phyloP scores from a whole-genome alignment of 768 basidiomycete species.

The Xerocomellus amylosporus region DNA sequence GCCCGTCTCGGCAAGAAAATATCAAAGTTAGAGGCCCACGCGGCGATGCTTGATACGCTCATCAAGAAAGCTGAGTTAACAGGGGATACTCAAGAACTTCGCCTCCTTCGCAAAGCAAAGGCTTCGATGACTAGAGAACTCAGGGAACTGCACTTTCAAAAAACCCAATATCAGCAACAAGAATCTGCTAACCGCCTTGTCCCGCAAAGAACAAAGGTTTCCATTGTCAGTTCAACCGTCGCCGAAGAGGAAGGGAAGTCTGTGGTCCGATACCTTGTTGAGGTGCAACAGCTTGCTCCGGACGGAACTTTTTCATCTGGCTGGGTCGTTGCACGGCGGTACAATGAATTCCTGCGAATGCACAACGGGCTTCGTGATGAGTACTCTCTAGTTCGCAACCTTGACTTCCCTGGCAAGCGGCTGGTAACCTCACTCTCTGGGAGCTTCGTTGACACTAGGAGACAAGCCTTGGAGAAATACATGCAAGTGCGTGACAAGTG shows the following conservation, averaged over 20 bases:
- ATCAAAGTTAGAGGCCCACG: slow-evolving; percentile 73
- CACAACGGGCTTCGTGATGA: slow-evolving; percentile 83
- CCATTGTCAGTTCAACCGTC: slow-evolving; percentile 78
- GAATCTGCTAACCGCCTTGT: slow-evolving; percentile 86
- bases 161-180: slow-evolving; percentile 90
- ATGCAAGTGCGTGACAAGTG: slow-evolving; percentile 58
- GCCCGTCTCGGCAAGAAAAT: slow-evolving; percentile 74
- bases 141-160: slow-evolving; percentile 84
- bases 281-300: slow-evolving; percentile 81
- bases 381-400: slow-evolving; percentile 57
- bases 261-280: slow-evolving; percentile 88
- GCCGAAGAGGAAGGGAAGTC: slow-evolving; percentile 86
- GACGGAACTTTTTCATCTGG: slow-evolving; percentile 80
- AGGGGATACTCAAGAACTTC: slow-evolving; percentile 83
- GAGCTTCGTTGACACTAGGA: slow-evolving; percentile 83
- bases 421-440: slow-evolving; percentile 83
- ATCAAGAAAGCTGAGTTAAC: slow-evolving; percentile 95
- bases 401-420: slow-evolving; percentile 94
- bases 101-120: slow-evolving; percentile 78
- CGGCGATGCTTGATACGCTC: slow-evolving; percentile 77
- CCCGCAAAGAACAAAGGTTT: slow-evolving; percentile 79
- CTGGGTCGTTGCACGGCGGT: slow-evolving; percentile 92
- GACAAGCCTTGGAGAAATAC: slow-evolving; percentile 81
- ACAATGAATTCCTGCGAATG: slow-evolving; percentile 92
- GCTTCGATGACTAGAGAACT: slow-evolving; percentile 79